Percentiles rank a stretch among this genome's conserved stretches.
These are phyloP conservation scores for Annulohypoxylon maeteangense DNA, from an alignment of 495 filamentous ascomycete genomes.

Conservation along the genomic window DNA sequence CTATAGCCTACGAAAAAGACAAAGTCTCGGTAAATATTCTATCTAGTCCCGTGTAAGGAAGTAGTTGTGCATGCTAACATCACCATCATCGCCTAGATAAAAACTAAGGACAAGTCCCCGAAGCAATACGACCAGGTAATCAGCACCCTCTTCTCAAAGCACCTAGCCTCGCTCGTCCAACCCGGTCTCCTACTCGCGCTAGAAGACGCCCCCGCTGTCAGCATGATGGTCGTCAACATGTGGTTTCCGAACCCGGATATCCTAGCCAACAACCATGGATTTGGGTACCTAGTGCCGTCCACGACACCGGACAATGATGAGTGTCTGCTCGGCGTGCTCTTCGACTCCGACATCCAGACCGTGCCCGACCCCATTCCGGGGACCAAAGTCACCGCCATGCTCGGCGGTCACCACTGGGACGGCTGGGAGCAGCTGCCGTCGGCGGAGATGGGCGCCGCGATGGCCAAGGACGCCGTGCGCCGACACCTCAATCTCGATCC, in stretches of 20 bases:
- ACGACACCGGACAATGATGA: slow-evolving; percentile 85
- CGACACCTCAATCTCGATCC: slow-evolving; percentile 76
- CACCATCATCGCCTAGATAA: slow-evolving; percentile 40
- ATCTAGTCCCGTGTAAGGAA: too few relatives aligned
- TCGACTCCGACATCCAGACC: slow-evolving; percentile 75
- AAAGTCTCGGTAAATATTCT: slow-evolving; percentile 35
- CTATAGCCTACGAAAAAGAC: slow-evolving; percentile 39
- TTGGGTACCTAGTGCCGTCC: slow-evolving; percentile 88
- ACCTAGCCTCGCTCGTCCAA: slow-evolving; percentile 58
- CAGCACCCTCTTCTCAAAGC: slow-evolving; percentile 70
- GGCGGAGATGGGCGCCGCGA: slow-evolving; percentile 68
- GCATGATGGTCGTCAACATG: slow-evolving; percentile 91
- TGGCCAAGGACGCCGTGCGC: slow-evolving; percentile 73
- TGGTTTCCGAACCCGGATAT: slow-evolving; percentile 76
- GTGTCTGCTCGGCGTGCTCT: slow-evolving; percentile 86
- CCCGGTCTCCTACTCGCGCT: slow-evolving; percentile 60
- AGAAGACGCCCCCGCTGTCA: slow-evolving; percentile 70
- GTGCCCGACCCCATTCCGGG: slow-evolving; percentile 55
- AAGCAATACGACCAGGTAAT: slow-evolving; percentile 71
- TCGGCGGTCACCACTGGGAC: slow-evolving; percentile 95
- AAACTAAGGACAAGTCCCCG: slow-evolving; percentile 33
- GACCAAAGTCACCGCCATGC: slow-evolving; percentile 93
- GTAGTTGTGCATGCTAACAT: background rate
- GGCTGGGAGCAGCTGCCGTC: slow-evolving; percentile 63
- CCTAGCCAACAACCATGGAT: slow-evolving; percentile 70